Evolutionary conservation across 169 alveolate genomes (phyloP).

Genomic region (Cryptosporidium canis): DNA sequence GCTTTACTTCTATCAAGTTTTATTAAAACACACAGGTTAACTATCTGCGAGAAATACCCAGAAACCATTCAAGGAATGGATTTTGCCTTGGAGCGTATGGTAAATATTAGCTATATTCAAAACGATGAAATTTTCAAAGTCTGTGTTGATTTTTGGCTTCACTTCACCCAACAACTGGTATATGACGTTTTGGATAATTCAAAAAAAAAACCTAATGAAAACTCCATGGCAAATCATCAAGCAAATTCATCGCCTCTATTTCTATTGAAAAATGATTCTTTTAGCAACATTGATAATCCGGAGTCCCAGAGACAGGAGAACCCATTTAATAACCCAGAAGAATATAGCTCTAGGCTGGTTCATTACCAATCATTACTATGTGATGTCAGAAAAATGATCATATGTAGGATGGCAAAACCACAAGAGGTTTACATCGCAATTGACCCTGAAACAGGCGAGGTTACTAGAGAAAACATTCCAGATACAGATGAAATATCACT

Average conservation of each 20-base stretch:
- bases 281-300: constrained; percentile 38
- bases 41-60: constrained; percentile 63
- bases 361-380: constrained; percentile 80
- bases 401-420: constrained; percentile 96
- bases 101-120: constrained; percentile 80
- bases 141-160: constrained; percentile 96
- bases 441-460: constrained; percentile 91
- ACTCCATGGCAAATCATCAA: background rate
- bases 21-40: constrained; percentile 73
- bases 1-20: constrained; percentile 85
- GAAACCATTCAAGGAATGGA: constrained; percentile 24
- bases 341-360: constrained; percentile 49
- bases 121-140: constrained; percentile 97
- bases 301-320: constrained; percentile 4
- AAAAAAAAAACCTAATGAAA: constrained; percentile 68
- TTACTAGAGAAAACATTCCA: constrained; percentile 84
- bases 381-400: constrained; percentile 85
- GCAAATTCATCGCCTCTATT: constrained; percentile 37
- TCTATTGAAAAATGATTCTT: constrained; percentile 51
- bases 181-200: constrained; percentile 83
- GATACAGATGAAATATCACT: constrained; percentile 95
- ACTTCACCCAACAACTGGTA: constrained; percentile 86
- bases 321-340: constrained; percentile 58
- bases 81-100: constrained; percentile 66
- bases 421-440: constrained; percentile 91